phyloP scores from a whole-genome alignment of 495 filamentous ascomycete genomes.

The Pyronema domesticum region DNA sequence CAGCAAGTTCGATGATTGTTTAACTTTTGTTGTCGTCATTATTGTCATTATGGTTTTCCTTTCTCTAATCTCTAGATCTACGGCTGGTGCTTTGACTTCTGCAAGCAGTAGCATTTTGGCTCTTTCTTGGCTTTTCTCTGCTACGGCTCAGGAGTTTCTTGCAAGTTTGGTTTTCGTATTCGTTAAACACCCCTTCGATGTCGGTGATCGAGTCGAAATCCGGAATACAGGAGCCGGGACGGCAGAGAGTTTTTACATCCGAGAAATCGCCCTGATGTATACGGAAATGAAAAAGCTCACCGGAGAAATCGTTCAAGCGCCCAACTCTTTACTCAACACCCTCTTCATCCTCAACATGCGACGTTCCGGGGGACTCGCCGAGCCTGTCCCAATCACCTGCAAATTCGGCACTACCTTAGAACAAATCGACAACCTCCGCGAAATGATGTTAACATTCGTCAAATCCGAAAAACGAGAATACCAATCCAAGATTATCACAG shows the following conservation, averaged over 20 bases:
- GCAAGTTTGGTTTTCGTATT: slow-evolving; percentile 89
- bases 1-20: slow-evolving; percentile 69
- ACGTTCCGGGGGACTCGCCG: slow-evolving; percentile 71
- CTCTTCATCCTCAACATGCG: slow-evolving; percentile 92
- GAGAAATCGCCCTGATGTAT: slow-evolving; percentile 83
- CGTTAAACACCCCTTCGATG: slow-evolving; percentile 95
- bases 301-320: slow-evolving; percentile 86
- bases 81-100: slow-evolving; percentile 68
- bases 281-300: slow-evolving; percentile 99
- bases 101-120: slow-evolving; percentile 73
- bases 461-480: slow-evolving; percentile 78
- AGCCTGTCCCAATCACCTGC: slow-evolving; percentile 49
- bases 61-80: slow-evolving; percentile 73
- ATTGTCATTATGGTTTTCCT: slow-evolving; percentile 72
- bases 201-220: slow-evolving; percentile 80
- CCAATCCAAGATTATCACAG: slow-evolving; percentile 75
- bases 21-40: slow-evolving; percentile 67
- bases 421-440: slow-evolving; percentile 69
- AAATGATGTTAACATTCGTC: slow-evolving; percentile 73
- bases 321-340: slow-evolving; percentile 73
- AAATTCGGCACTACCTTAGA: slow-evolving; percentile 79
- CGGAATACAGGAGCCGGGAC: slow-evolving; percentile 65
- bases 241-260: slow-evolving; percentile 90
- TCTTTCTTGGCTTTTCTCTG: slow-evolving; percentile 78
- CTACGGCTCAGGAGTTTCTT: slow-evolving; percentile 85